Percentiles rank a stretch among this genome's conserved stretches.
Conservation (phyloP, 768 basidiomycete genomes). For the Trametes cubensis region DNA sequence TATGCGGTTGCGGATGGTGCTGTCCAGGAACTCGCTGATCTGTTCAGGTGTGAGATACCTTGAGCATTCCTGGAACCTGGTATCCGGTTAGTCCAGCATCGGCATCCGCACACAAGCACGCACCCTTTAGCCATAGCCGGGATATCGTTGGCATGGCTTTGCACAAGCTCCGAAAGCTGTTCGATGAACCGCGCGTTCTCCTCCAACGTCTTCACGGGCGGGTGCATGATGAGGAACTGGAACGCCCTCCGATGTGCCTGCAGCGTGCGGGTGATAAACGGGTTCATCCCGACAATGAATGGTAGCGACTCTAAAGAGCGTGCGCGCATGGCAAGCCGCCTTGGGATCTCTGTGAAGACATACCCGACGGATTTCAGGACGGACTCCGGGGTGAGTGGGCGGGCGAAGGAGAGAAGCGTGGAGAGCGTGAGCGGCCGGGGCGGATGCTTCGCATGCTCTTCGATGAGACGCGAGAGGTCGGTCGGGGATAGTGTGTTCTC, state of each 20-base stretch:
- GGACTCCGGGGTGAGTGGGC: constrained; percentile 70
- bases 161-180: constrained; percentile 70
- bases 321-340: constrained; percentile 73
- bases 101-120: constrained; percentile 9
- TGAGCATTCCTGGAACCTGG: constrained; percentile 83
- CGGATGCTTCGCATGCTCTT: constrained; percentile 61
- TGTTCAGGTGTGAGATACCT: constrained; percentile 83
- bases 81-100: not conserved
- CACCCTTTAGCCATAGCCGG: constrained; percentile 91
- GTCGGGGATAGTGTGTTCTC: constrained; percentile 45
- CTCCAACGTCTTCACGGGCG: constrained; percentile 61
- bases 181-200: constrained; percentile 73
- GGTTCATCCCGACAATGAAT: constrained; percentile 89
- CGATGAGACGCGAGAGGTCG: constrained; percentile 61
- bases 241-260: constrained; percentile 73
- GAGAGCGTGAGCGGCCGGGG: constrained; percentile 73
- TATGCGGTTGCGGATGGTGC: constrained; percentile 83
- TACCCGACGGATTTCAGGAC: constrained; percentile 75
- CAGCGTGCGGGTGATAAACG: constrained; percentile 75
- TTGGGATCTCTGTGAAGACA: constrained; percentile 75
- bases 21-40: constrained; percentile 79
- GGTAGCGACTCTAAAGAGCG: constrained; percentile 75
- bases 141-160: constrained; percentile 83
- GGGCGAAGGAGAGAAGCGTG: constrained; percentile 74
- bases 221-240: constrained; percentile 66